Evolutionary conservation across 495 filamentous ascomycete species (phyloP).

Genomic region (Penicillium diatomitis): DNA sequence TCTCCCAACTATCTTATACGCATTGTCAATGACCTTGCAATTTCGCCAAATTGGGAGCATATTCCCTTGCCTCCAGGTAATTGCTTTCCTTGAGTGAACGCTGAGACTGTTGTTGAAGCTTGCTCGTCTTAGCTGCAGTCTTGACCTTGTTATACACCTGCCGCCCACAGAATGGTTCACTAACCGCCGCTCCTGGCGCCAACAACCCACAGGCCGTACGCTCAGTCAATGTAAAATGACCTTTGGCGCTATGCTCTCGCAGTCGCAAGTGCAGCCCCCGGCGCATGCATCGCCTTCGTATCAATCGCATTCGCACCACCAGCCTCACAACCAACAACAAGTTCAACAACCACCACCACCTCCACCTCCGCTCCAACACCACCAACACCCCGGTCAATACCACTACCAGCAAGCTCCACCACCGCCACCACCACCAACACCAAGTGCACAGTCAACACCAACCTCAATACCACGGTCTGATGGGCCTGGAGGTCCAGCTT

Average conservation of each 20-base stretch:
- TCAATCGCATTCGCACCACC: constrained; percentile 9
- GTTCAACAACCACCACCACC: neutral
- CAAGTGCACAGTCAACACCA: neutral
- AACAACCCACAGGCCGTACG: constrained; percentile 25
- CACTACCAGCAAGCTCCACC: constrained; percentile 1
- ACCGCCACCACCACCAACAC: neutral
- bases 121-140: too few species aligned
- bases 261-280: constrained; percentile 3
- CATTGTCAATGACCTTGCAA: constrained; percentile 40
- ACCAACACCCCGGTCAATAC: neutral
- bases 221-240: constrained; percentile 36
- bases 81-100: neutral
- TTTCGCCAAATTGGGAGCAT: constrained; percentile 46
- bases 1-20: constrained; percentile 39
- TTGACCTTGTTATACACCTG: neutral
- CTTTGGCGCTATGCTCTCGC: constrained; percentile 28
- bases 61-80: constrained; percentile 49
- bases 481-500: constrained; percentile 13
- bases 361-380: neutral
- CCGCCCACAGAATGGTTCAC: neutral
- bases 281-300: neutral
- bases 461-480: constrained; percentile 12
- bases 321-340: constrained; percentile 11
- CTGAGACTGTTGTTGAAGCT: too few species aligned
- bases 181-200: neutral